Evolutionary conservation across 73 alveolate genomes (phyloP).

Genomic region (Halteria grandinella): DNA sequence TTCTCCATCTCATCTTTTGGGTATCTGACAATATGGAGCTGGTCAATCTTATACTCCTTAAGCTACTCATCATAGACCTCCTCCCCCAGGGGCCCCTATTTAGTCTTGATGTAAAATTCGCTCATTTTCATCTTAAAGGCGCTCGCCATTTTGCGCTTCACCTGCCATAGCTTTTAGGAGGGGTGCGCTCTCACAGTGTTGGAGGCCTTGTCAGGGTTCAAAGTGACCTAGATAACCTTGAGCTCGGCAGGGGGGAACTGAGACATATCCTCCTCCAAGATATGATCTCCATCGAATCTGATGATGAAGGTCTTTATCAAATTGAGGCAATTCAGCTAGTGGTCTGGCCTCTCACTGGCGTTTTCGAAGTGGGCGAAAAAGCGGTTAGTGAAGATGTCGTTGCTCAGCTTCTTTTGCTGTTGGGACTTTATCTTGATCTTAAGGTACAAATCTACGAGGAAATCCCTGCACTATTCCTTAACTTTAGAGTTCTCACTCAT

Average conservation of each 20-base stretch:
- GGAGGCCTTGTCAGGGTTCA: slow-evolving; percentile 24
- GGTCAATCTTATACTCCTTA: slow-evolving; percentile 31
- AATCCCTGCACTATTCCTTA: slow-evolving; percentile 39
- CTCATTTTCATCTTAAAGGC: slow-evolving; percentile 48
- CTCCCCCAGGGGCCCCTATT: slow-evolving; percentile 50
- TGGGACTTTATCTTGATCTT: slow-evolving; percentile 5
- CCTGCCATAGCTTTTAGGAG: slow-evolving; percentile 39
- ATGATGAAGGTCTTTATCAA: slow-evolving; percentile 45
- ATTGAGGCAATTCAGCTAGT: slow-evolving; percentile 47
- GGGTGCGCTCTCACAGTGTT: neutral
- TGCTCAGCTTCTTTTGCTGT: slow-evolving; percentile 13
- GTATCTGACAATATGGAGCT: slow-evolving; percentile 28
- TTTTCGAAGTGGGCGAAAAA: slow-evolving; percentile 25
- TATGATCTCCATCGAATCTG: slow-evolving; percentile 69
- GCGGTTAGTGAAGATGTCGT: slow-evolving; percentile 29
- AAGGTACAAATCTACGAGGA: slow-evolving; percentile 57
- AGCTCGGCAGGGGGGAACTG: slow-evolving; percentile 9
- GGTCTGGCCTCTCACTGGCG: slow-evolving; percentile 30
- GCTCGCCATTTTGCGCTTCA: slow-evolving; percentile 50
- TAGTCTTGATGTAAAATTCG: slow-evolving; percentile 51
- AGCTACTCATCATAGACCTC: slow-evolving; percentile 20
- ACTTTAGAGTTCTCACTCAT: slow-evolving; percentile 35
- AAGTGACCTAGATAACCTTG: slow-evolving; percentile 11
- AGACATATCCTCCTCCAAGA: slow-evolving; percentile 29
- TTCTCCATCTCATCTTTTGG: slow-evolving; percentile 41